Evolutionary conservation across 2,329 filamentous ascomycete genomes (phyloP), one percentile per base, ranked within the genome.

Genomic region (Dryadomyces quercus-mongolicae): DNA sequence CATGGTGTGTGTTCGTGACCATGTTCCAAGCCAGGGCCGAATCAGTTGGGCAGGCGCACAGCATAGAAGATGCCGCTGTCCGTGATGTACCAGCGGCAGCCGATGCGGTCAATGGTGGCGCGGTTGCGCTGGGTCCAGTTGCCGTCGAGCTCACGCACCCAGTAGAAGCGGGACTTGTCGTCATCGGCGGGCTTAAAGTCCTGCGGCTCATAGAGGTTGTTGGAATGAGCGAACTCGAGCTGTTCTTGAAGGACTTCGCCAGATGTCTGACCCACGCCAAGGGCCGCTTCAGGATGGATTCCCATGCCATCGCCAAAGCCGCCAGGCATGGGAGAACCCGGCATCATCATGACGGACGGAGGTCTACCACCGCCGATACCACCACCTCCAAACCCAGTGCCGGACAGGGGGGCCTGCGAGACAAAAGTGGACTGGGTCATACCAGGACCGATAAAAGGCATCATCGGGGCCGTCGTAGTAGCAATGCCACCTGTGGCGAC

Each of bases 171-270:
- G 47, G 71, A 72, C 43, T 76, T 74, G 65, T 82, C 75, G 59
- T 80, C 74, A 62, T 84, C 80, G 20, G 74, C 72, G 2, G 81
- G 81, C 66, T 81, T 79, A 63, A 83, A 80, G 60, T 82, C 79
- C 70, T 84, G 80, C 16, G 77, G 74, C 64, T 80, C 74, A 59
- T 75, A 73, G 59, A 76, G 68, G 60, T 71, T 70, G 64, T 75
- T 76, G 58, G 68, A 65, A 56, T 72, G 63, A n/a, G 75, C 74
- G 58, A 76, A 72, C 60, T 75, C 67, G 47, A 72, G 64, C 63
- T 76, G 73, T 55, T 75, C 71, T 20, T 72, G 63, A 38, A 70
- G 66, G 47, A 74, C 64, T 63, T 81, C 77, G 54, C 62, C 64
- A 40, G 67, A 65, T 1, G 77, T 81, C 58, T 71, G 73, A 58